Percentiles rank a stretch among this genome's conserved stretches.
These are phyloP conservation scores for Pyrrhoderma lamaoense DNA, from an alignment of 1,284 basidiomycete genomes.

Conservation along the genomic window DNA sequence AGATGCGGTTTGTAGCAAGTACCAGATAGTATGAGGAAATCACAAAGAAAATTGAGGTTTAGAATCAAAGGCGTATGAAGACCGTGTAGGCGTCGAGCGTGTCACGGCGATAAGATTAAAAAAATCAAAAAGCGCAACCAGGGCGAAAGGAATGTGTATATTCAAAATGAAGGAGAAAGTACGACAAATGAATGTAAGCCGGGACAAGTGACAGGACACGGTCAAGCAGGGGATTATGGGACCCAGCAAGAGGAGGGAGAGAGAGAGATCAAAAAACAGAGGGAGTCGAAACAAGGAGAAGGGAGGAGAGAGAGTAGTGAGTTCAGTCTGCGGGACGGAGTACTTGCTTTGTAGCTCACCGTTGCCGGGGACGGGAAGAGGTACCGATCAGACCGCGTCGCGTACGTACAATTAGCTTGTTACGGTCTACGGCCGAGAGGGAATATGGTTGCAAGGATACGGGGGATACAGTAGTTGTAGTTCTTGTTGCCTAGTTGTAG, in stretches of 20 bases:
- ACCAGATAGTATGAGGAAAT: background rate
- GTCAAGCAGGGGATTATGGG: constrained; percentile 4
- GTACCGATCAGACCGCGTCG: constrained; percentile 14
- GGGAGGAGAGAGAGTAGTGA: background rate
- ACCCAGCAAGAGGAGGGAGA: constrained; percentile 1
- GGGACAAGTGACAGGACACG: constrained; percentile 6
- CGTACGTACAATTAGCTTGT: constrained; percentile 12
- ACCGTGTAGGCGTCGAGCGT: constrained; percentile 15
- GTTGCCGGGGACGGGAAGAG: constrained; percentile 16
- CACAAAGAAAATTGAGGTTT: background rate
- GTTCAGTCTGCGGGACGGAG: constrained; percentile 5
- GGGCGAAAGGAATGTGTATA: constrained; percentile 6
- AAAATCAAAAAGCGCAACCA: background rate
- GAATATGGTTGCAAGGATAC: constrained; percentile 12
- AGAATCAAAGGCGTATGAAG: background rate
- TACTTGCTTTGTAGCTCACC: constrained; percentile 14
- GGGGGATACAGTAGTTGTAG: background rate
- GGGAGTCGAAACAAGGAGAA: constrained; percentile 3
- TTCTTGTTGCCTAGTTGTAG: too few species aligned
- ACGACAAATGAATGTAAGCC: constrained; percentile 1
- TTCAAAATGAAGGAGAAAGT: constrained; percentile 10
- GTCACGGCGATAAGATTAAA: constrained; percentile 1
- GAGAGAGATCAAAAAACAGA: background rate
- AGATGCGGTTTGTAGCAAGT: too few species aligned
- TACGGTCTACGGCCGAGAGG: constrained; percentile 11